Base-by-base conservation (phyloP, 768 basidiomycete species). In the Boletus subparvulus region DNA sequence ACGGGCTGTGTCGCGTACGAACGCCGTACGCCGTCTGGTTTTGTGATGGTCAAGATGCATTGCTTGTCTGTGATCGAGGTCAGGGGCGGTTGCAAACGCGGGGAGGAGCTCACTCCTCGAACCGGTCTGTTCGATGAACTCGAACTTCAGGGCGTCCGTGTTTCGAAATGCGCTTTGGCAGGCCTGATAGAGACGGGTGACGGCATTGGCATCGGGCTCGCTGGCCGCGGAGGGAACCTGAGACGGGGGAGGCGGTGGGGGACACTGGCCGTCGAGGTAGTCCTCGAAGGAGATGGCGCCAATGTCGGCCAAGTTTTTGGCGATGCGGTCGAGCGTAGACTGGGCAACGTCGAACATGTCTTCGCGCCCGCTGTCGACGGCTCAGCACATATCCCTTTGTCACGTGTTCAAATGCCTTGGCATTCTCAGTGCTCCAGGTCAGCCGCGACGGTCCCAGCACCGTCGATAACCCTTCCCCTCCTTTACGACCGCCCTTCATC, bases 1-100 rank as follows among this genome's bases (percentile, higher is more conserved):
- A 65, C 43, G 14, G 76, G 69, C 26, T 79, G 75, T 0, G 84
- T 83, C 26, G 78, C 75, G 71, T 86, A 88, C 0, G 81, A 80
- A 44, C 84, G 76, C 6, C 70, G 69, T 3, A 67, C 54, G 17
- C 83, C 84, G 33, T 80, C 76, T 0, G 83, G 84, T 21, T 79
- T 82, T 2, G 75, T 81, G 55, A 88, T 80, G 1, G 83, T 85
- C 40, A 88, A 65, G 47, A 84, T 83, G 60, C 87, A 86, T 51
- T 81, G 80, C 63, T 81, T 84, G 56, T 65, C 84, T 87, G 63
- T 9, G 3, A 30, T 13, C 9, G 11, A 5, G 17, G 37, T 69
- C 12, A 67, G 55, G 46, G 26, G 41, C 19, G 26, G 21, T 10
- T 12, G 36, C 6, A 8, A 21, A 24, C 6, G 30, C 5, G 13